Base-by-base conservation (phyloP, 495 filamentous ascomycete genomes). In the Cladorrhinum samala region DNA sequence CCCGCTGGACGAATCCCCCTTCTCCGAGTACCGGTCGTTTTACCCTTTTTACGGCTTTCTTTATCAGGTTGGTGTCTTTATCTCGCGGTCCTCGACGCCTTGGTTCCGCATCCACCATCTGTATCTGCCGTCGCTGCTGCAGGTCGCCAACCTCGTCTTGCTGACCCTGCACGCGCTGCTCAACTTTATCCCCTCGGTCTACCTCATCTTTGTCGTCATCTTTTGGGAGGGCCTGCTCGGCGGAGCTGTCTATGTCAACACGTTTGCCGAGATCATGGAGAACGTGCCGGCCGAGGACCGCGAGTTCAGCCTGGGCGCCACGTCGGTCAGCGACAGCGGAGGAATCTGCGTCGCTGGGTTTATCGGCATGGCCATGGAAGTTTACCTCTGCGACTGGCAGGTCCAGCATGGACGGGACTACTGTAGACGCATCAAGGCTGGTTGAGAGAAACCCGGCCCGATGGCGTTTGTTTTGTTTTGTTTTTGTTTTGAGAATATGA, bases 221-320 rank as follows among this genome's bases (percentile, higher is more conserved):
- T 95, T 96, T 63, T 96, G 93, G 92, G 92, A 96, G 64, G 93
- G 93, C 0, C 67, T 98, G 37, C 74, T 98, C 0, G 93, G 93
- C 5, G 93, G 93, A 0, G 69, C 85, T 8, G 93, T 96, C 0
- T 98, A 98, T 61, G 90, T 97, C 41, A 96, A 92, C 54, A 95
- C 91, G 0, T 98, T 96, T 69, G 89, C 91, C 1, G 87, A 92
- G 67, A 93, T 98, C 54, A 83, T 84, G 60, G 88, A 96, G 49
- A 79, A 82, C 8, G 86, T 95, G 0, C 79, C 81, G 0, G 67
- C 75, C 6, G 78, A 81, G 33, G 92, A 96, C 40, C 76, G 93
- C 16, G 93, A 98, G 70, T 96, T 96, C 62, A 91, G 87, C 43
- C 72, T 98, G 2, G 83, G 86, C 2, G 93, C 91, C 0, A 90